Base-by-base conservation (phyloP, 1,284 basidiomycete species). In the Veloboletus limbatus region DNA sequence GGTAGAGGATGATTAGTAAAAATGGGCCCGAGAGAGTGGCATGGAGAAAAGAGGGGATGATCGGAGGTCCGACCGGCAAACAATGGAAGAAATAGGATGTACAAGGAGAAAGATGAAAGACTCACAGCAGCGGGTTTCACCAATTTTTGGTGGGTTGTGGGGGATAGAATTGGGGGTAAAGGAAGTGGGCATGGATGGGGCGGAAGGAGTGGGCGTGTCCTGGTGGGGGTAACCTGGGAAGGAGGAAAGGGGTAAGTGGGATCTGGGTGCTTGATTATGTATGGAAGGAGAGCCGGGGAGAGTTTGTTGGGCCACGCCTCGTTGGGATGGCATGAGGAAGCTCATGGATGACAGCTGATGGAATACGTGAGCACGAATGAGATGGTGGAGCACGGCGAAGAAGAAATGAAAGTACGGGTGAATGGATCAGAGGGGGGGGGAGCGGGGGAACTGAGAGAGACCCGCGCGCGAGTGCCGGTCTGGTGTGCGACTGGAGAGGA, bases 71-170 rank as follows among this genome's bases (percentile, higher is more conserved):
- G 56, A 55, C 41, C 28, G 21, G 47, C 36, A 51, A 52, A 57
- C 50, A 53, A 53, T 51, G 45, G 17, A n/a, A 32, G 46, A 3
- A 2, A 45, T 8, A 27, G 41, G 18, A 43, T 42, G 56, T 11
- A 32, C 6, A 33, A 41, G 7, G 21, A 24, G 27, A 28, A 25
- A 32, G 30, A 17, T 18, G 51, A 53, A 54, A 54, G 51, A 74
- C 85, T 68, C 59, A 88, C 86, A 88, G 59, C 85, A 88, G 57
- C 85, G 81, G 50, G 82, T 85, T 60, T 86, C 74, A 48, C 81
- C 83, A 48, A 82, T 59, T 65, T 77, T 79, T 52, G 83, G 84
- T 21, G 69, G 59, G 27, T 46, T 14, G 53, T 54, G 53, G n/a
- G 55, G n/a, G 1, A 47, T 6, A 3, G 50, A 47, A 55, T 60